These are phyloP conservation scores for Monosporozyma servazzii DNA, from an alignment of 805 yeast genomes.

Conservation along the genomic window DNA sequence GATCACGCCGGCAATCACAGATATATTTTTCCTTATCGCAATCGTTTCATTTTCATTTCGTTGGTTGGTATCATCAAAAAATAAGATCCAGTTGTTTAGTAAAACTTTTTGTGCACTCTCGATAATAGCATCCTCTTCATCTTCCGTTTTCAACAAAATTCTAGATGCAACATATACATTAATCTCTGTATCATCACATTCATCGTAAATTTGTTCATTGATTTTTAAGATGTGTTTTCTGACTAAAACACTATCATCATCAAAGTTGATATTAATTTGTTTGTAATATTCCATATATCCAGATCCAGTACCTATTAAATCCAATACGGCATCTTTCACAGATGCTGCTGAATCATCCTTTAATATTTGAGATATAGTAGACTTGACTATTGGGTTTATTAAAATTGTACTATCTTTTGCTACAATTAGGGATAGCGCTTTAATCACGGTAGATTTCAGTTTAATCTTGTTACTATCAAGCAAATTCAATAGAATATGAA, in stretches of 20 bases:
- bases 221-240: constrained; percentile 53
- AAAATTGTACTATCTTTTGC: constrained; percentile 45
- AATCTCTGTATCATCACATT: constrained; percentile 24
- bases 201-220: constrained; percentile 38
- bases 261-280: constrained; percentile 35
- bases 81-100: constrained; percentile 32
- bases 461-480: constrained; percentile 43
- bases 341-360: constrained; percentile 59
- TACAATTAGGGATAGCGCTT: constrained; percentile 48
- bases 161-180: constrained; percentile 40
- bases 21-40: constrained; percentile 12
- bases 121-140: constrained; percentile 53
- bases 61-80: constrained; percentile 5
- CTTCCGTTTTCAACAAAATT: constrained; percentile 49
- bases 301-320: constrained; percentile 41
- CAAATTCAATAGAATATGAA: constrained; percentile 40
- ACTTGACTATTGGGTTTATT: constrained; percentile 40
- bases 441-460: constrained; percentile 55
- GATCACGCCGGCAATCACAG: constrained; percentile 35
- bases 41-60: constrained; percentile 9
- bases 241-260: constrained; percentile 56
- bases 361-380: constrained; percentile 43
- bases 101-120: constrained; percentile 35
- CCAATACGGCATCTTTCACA: constrained; percentile 70
- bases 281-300: constrained; percentile 36